Evolutionary conservation across 2,329 filamentous ascomycete genomes (phyloP), one percentile per base, ranked within the genome.

Genomic region (Colletotrichum camelliae): DNA sequence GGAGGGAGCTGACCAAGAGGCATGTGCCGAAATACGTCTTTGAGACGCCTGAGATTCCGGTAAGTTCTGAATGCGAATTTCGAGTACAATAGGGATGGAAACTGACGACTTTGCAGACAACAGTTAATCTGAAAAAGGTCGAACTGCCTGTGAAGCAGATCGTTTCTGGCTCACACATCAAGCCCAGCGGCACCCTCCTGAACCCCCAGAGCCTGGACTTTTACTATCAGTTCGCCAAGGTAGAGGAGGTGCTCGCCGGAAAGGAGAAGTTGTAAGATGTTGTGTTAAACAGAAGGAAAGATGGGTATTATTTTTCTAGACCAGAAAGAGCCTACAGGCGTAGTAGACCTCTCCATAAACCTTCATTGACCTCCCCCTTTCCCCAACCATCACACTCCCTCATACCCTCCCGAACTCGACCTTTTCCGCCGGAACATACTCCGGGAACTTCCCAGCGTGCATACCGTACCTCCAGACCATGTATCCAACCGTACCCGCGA

Each of bases 111-210:
- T 33, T 48, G 3, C 15, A 95, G 92, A 94, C 93, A 0, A 97
- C 95, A 0, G 92, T 97, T 77, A 97, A 96, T 81, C 84, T 95
- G 66, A 97, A 97, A 83, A 97, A 97, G 83, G 95, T 97, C 5
- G 95, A 97, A 82, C 80, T 97, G 68, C 94, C 94, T 0, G 93
- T 97, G 35, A 97, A 97, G 85, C 93, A 95, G 81, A 97, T 97
- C 77, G 93, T 97, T 1, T 95, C 91, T 0, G 95, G 95, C 0
- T 91, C 92, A 79, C 90, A 86, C 29, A 91, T 97, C 81, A 95
- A 94, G 84, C 91, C 94, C 0, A 95, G 93, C 65, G 94, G 94
- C 2, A 96, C 94, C 5, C 84, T 97, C 80, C 84, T 94, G 69
- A 97, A 97, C 80, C 95, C 95, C 0, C 85, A 93, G 80, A 94